Evolutionary conservation across 2,329 filamentous ascomycete genomes (phyloP).

Genomic region (Phialophora expanda): DNA sequence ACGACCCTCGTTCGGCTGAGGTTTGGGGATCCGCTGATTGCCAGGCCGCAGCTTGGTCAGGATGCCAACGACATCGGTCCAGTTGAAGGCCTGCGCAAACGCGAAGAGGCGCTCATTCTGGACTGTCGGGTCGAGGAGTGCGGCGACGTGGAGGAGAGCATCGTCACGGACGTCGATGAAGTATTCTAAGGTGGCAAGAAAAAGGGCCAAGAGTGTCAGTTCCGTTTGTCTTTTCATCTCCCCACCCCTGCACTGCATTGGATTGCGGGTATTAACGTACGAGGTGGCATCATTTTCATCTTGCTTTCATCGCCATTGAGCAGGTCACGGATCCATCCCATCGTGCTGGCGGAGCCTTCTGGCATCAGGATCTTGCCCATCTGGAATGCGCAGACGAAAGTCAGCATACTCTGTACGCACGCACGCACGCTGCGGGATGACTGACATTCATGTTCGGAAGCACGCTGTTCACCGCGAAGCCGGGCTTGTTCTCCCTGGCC

Average conservation of each 20-base stretch:
- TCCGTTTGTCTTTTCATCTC: not conserved
- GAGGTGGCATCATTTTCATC: conserved; percentile 31
- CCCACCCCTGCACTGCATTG: too few relatives aligned
- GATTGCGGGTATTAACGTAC: conserved; percentile 9
- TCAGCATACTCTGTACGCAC: conserved; percentile 29
- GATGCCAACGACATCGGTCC: conserved; percentile 49
- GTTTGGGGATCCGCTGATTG: conserved; percentile 24
- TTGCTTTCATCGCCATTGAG: not conserved
- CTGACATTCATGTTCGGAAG: conserved; percentile 25
- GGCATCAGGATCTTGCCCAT: conserved; percentile 45
- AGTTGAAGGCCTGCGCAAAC: conserved; percentile 55
- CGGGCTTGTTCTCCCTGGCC: conserved; percentile 40
- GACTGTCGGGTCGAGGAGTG: conserved; percentile 54
- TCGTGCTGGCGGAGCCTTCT: conserved; percentile 40
- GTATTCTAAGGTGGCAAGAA: conserved; percentile 12
- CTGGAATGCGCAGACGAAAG: not conserved
- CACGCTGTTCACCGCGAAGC: conserved; percentile 40
- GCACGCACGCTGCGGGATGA: conserved; percentile 41
- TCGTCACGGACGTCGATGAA: conserved; percentile 53
- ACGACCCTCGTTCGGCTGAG: conserved; percentile 21
- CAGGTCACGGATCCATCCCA: conserved; percentile 48
- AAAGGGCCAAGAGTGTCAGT: conserved; percentile 1
- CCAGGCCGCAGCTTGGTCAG: conserved; percentile 50
- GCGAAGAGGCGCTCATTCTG: conserved; percentile 60
- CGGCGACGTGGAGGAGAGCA: conserved; percentile 60